Evolutionary conservation across 1,284 basidiomycete genomes (phyloP).

Genomic region (Trametes versicolor): DNA sequence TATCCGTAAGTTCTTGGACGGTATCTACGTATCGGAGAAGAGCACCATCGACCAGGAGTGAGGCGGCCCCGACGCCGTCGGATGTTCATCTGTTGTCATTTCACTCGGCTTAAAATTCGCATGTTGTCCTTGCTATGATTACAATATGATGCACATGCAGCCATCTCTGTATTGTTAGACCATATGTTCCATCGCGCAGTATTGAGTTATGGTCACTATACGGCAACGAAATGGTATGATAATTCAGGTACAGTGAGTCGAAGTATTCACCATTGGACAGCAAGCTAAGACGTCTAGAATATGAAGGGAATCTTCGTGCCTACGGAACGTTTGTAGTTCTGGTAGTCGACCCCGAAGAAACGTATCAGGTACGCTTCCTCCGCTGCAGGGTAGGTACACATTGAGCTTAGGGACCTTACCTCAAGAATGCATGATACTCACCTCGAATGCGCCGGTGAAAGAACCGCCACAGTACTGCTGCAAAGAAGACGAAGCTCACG

Average conservation of each 20-base stretch:
- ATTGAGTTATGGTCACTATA: not conserved
- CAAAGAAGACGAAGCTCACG: slow-evolving; percentile 73
- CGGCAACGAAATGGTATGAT: not conserved
- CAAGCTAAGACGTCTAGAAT: slow-evolving; percentile 49
- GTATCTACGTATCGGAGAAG: slow-evolving; percentile 94
- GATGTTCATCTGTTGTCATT: slow-evolving; percentile 34
- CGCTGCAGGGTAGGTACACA: slow-evolving; percentile 52
- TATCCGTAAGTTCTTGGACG: slow-evolving; percentile 94
- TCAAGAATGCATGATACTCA: slow-evolving; percentile 49
- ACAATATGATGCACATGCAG: slow-evolving; percentile 35
- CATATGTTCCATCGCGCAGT: not conserved
- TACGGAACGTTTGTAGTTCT: slow-evolving; percentile 72
- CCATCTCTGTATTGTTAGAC: slow-evolving; percentile 25
- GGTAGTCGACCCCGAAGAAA: slow-evolving; percentile 88
- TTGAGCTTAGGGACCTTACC: not conserved
- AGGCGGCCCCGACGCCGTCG: slow-evolving; percentile 31
- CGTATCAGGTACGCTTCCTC: slow-evolving; percentile 79
- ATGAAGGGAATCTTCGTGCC: slow-evolving; percentile 82
- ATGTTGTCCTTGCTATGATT: slow-evolving; percentile 34
- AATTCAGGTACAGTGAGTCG: not conserved
- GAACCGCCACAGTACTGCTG: slow-evolving; percentile 82
- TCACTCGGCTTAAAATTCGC: slow-evolving; percentile 37
- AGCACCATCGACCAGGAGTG: slow-evolving; percentile 64
- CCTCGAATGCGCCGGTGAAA: slow-evolving; percentile 86
- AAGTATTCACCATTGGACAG: not conserved